These are phyloP conservation scores for Hevea brasiliensis DNA, from an alignment of 345 rosid species.

Conservation along the genomic window DNA sequence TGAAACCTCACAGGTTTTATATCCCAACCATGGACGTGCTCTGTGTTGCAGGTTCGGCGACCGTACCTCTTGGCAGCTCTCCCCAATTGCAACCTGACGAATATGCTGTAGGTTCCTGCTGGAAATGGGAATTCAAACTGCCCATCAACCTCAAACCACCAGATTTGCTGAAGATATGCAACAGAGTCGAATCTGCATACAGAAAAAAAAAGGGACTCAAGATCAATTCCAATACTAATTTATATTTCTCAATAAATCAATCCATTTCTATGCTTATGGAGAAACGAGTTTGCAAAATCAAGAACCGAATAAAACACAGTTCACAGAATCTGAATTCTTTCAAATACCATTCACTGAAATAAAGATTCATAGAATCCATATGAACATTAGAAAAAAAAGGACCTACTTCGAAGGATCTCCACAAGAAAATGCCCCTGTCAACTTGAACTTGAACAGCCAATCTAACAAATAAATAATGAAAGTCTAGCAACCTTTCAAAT, in stretches of 20 bases:
- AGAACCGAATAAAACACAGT: background rate
- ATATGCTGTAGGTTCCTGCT: constrained; percentile 66
- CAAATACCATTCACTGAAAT: background rate
- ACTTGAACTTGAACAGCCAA: constrained; percentile 24
- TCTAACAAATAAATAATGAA: constrained; percentile 27
- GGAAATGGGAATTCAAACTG: constrained; percentile 81
- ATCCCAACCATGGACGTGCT: constrained; percentile 94
- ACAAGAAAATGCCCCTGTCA: constrained; percentile 25
- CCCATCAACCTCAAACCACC: constrained; percentile 97
- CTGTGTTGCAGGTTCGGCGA: constrained; percentile 62
- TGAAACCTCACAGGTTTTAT: constrained; percentile 75
- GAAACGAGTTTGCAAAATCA: constrained; percentile 1
- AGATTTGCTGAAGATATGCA: constrained; percentile 89
- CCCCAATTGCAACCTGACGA: constrained; percentile 78
- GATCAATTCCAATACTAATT: constrained; percentile 17
- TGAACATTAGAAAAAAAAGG: constrained; percentile 7
- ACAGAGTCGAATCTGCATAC: constrained; percentile 57
- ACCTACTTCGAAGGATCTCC: constrained; percentile 25
- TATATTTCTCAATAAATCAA: constrained; percentile 1
- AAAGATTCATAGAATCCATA: background rate
- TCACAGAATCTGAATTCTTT: background rate
- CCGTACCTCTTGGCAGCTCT: constrained; percentile 62
- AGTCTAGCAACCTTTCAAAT: constrained; percentile 25
- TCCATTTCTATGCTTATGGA: background rate
- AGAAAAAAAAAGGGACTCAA: constrained; percentile 3